Evolutionary conservation across 176 grass and related monocot species (phyloP).

Genomic region (Oryza glumipatula): DNA sequence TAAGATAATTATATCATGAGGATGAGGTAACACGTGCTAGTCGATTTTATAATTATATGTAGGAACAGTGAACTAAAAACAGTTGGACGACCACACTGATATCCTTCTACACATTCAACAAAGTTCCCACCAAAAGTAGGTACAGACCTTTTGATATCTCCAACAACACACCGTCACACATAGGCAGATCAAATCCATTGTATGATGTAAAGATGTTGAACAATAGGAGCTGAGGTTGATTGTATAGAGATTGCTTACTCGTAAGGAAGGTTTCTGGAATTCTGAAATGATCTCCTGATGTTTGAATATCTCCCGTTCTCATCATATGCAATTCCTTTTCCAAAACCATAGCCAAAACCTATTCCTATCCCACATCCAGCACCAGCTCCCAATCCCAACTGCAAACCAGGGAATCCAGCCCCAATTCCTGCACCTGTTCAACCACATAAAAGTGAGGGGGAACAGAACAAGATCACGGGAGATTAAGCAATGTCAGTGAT

Average conservation of each 20-base stretch:
- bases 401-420: constrained; percentile 82
- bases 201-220: background rate
- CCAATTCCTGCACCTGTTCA: constrained; percentile 81
- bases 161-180: background rate
- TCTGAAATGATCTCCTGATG: constrained; percentile 69
- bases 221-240: background rate
- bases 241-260: constrained; percentile 65
- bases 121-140: background rate
- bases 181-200: background rate
- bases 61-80: background rate
- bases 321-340: constrained; percentile 85
- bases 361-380: constrained; percentile 92
- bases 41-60: background rate
- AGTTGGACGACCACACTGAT: background rate
- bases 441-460: constrained; percentile 25
- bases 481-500: background rate
- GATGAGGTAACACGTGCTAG: background rate
- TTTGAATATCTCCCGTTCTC: constrained; percentile 76
- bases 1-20: background rate
- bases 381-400: constrained; percentile 76
- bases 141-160: background rate
- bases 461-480: background rate
- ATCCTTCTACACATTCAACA: background rate
- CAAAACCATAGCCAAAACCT: constrained; percentile 88
- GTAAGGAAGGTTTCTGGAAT: constrained; percentile 47